A percentile compares a stretch with the other conserved stretches of the same genome.
Evolutionary conservation across 495 filamentous ascomycete species (phyloP).

Genomic region (Talaromyces ruber): DNA sequence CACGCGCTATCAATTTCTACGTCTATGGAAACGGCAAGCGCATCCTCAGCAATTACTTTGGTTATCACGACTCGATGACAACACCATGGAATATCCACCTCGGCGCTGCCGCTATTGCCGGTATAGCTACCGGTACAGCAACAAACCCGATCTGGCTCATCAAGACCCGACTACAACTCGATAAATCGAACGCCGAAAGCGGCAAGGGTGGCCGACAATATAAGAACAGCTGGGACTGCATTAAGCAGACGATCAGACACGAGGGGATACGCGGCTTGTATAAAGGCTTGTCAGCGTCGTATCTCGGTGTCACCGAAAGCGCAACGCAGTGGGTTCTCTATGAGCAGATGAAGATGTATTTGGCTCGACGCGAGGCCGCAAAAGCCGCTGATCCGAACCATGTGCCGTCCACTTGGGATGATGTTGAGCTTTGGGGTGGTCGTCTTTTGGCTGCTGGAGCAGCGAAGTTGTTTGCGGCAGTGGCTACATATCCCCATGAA

Average conservation of each 20-base stretch:
- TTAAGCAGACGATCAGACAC: conserved; percentile 41
- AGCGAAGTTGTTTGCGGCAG: conserved; percentile 48
- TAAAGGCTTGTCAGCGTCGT: conserved; percentile 45
- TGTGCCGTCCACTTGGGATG: conserved; percentile 32
- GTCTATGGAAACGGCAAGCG: conserved; percentile 51
- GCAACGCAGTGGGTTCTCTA: conserved; percentile 52
- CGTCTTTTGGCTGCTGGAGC: conserved; percentile 40
- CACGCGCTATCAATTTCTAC: conserved; percentile 50
- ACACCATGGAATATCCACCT: conserved; percentile 40
- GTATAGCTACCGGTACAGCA: conserved; percentile 49
- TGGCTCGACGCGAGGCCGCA: conserved; percentile 31
- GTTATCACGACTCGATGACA: conserved; percentile 31
- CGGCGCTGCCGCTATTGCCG: conserved; percentile 41
- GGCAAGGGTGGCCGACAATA: conserved; percentile 36
- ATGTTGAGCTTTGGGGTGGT: conserved; percentile 37
- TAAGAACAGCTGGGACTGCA: conserved; percentile 46
- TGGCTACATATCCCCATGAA: conserved; percentile 53
- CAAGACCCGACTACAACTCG: conserved; percentile 51
- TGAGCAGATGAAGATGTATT: conserved; percentile 45
- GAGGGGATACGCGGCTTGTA: conserved; percentile 48
- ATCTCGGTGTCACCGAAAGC: conserved; percentile 47
- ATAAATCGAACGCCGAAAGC: conserved; percentile 37
- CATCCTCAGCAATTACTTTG: conserved; percentile 36
- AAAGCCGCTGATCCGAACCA: conserved; percentile 18
- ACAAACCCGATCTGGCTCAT: conserved; percentile 56